A percentile compares a stretch with the other conserved stretches of the same genome.
Evolutionary conservation across 352 stramenopile species (phyloP).

Genomic region (Peronospora farinosa): DNA sequence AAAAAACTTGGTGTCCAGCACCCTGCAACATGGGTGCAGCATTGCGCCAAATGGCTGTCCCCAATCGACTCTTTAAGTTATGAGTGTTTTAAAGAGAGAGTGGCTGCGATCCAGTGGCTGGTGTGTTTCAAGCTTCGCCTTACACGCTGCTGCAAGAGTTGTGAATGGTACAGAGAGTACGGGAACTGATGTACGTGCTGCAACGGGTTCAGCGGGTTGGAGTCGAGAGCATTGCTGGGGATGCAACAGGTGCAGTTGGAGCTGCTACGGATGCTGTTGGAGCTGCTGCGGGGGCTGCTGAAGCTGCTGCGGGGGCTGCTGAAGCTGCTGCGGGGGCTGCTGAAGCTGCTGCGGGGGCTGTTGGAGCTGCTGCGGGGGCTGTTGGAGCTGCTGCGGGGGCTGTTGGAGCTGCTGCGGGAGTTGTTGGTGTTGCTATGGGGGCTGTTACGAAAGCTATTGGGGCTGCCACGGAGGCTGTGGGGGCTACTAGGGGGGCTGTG

Average conservation of each 20-base stretch:
- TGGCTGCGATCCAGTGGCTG: neutral
- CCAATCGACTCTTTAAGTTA: neutral
- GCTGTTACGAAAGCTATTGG: neutral
- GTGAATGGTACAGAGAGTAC: neutral
- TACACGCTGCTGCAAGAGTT: conserved; percentile 2
- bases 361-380: neutral
- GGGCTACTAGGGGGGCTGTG: neutral
- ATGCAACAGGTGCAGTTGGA: no score
- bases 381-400: neutral
- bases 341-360: neutral
- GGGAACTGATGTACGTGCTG: conserved; percentile 2
- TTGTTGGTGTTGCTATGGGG: no score
- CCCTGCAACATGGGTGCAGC: no score
- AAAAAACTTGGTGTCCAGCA: neutral
- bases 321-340: neutral
- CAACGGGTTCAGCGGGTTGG: neutral
- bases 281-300: neutral
- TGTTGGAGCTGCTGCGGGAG: neutral
- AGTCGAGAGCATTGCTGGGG: neutral
- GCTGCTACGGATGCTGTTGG: neutral
- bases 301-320: neutral
- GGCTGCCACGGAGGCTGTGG: neutral
- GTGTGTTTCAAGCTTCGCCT: neutral
- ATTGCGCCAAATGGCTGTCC: neutral
- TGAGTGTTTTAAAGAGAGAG: neutral